Evolutionary conservation across 2,329 filamentous ascomycete genomes (phyloP), one percentile per base, ranked within the genome.

Genomic region (Neopestalotiopsis sp.): DNA sequence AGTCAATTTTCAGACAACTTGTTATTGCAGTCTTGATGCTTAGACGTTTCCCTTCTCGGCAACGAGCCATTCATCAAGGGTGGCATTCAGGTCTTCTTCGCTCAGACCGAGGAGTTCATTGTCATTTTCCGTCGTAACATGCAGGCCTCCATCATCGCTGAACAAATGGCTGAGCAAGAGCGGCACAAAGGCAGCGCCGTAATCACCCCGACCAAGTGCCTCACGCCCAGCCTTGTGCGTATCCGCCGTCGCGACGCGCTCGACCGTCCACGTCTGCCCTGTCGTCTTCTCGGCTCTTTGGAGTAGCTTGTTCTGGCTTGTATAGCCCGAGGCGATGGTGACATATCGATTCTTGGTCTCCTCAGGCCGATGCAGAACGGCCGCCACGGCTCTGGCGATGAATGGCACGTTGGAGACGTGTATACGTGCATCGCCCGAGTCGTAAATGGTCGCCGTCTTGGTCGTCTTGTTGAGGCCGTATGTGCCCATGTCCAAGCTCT

Each of bases 321-420:
- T 81, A 24, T 80, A 80, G 69, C 87, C 83, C 9, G 82, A 84
- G 14, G 83, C 81, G 12, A 88, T 72, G 69, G 82, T 84, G 59
- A 89, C 76, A 72, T 85, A 83, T 68, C 82, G 77, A 72, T 89
- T 88, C 68, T 78, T 81, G 0, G 84, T 86, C 45, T 79, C 74
- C 2, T 79, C 76, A 0, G 82, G 77, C 9, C 69, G 80, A 73
- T 74, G 77, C 7, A 89, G 76, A 4, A 84, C 76, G 20, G 80
- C 77, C 38, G 82, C 78, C 1, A 86, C 80, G 2, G 85, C 81
- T 17, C 80, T 73, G 4, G 78, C 84, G 34, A 88, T 80, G 17
- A 80, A 77, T 7, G 75, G 71, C 3, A 86, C 77, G 14, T 83
- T 86, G 14, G 80, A 84, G 1, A 80, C 69, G 2, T 80, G 82